Conservation (phyloP, 2,329 filamentous ascomycete species). For the Passalora sequoiae region DNA sequence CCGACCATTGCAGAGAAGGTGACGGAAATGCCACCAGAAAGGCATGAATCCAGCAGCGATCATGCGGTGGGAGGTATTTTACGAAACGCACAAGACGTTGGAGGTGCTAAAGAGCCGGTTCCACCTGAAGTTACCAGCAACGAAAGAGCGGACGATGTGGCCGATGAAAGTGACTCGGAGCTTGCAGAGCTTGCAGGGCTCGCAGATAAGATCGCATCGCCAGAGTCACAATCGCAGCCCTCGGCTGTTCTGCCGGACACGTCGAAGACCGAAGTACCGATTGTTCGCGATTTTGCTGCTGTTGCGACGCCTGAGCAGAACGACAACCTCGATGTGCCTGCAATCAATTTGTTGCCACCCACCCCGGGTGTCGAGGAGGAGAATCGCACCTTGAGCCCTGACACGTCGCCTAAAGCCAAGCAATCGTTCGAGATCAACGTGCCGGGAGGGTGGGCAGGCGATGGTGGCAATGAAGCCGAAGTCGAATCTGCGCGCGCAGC, state of each 20-base stretch:
- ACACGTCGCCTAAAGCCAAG: constrained; percentile 7
- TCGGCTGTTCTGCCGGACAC: constrained; percentile 2
- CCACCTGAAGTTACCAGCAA: constrained; percentile 66
- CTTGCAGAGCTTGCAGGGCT: constrained; percentile 4
- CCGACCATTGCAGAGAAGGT: constrained; percentile 48
- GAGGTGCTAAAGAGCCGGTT: constrained; percentile 56
- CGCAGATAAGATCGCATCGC: constrained; percentile 1
- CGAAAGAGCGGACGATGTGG: constrained; percentile 60
- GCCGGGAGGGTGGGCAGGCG: constrained; percentile 26
- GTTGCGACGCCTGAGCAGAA: constrained; percentile 1
- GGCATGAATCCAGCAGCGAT: constrained; percentile 55
- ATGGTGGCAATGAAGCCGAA: constrained; percentile 15
- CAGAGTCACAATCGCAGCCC: constrained; percentile 8
- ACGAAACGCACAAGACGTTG: constrained; percentile 44
- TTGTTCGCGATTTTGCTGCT: constrained; percentile 23
- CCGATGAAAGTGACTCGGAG: constrained; percentile 44
- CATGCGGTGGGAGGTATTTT: constrained; percentile 54
- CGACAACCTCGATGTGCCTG: constrained; percentile 24
- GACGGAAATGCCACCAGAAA: constrained; percentile 41
- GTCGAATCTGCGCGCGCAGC: constrained; percentile 7
- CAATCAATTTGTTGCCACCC: constrained; percentile 33
- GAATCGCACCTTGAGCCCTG: constrained; percentile 16
- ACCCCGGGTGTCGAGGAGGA: constrained; percentile 32
- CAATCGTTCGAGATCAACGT: constrained; percentile 25
- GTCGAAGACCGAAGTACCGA: constrained; percentile 9